Base-by-base conservation (phyloP, 345 rosid genomes). In the Camelina laxa region DNA sequence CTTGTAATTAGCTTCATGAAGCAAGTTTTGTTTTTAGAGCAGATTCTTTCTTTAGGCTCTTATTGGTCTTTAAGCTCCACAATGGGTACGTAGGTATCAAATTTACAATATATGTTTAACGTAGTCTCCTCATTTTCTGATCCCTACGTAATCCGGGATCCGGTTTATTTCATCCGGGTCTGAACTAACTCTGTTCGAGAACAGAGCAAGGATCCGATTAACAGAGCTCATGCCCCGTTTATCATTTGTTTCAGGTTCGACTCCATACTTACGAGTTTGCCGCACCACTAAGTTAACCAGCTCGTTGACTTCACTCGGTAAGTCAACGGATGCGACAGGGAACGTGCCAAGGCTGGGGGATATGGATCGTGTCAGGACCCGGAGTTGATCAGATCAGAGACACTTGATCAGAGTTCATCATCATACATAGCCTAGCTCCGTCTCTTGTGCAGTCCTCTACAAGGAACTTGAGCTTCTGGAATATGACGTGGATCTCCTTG, bases 271-370 rank as follows among this genome's bases (percentile, higher is more conserved):
- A 60, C 89, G 67, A 1, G 91, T 82, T 53, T 93, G 97, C 80
- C 74, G 82, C n/a, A 82, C 79, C 38, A 90, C 87, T 73, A 93
- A 63, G 50, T 85, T 88, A 16, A 89, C 83, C 60, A 89, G 44
- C 64, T 93, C 98, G 82, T 83, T 89, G 56, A 93, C 91, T 65
- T 90, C 97, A n/a, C 56, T 56, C 2, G 87, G 71, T 50, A 88
- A 84, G 42, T 78, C 85, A 11, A 90, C 72, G 74, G 30, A 76
- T 48, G 83, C 38, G 81, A 87, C 35, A 10, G 91, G 94, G 54
- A 92, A 62, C 6, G 81, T 66, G 38, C 84, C 88, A 1, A 90
- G 86, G 16, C 83, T 87, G 0, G 91, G 86, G 12, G 90, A 84
- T 2, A 93, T 72, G 7, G 86, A 80, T 38, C 84, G 80, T 22